Evolutionary conservation across 2,329 filamentous ascomycete species (phyloP), one percentile per base, ranked within the genome.

Genomic region (Pestalotiopsis sp.): DNA sequence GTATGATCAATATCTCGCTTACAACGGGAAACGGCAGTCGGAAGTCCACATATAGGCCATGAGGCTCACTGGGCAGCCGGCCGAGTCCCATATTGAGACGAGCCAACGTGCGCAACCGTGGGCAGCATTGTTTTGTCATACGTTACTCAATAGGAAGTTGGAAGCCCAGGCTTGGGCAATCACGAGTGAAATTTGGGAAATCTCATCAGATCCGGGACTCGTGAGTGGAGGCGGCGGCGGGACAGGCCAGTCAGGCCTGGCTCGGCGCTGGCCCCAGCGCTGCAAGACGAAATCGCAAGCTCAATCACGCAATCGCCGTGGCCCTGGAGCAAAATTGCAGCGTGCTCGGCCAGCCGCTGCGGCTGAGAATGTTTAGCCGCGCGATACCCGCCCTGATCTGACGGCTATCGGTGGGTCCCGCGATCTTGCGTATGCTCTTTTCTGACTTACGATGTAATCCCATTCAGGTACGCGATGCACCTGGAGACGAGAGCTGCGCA

Each of bases 311-410:
- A 27, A 59, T 67, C 65, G 36, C 52, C 6, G 27, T 59, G 36
- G 13, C 38, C 31, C 31, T 4, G 11, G 52, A 39, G 20, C n/a
- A 38, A 39, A 49, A 52, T 52, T 59, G 65, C 23, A 27, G n/a
- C 52, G 20, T 52, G 65, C 65, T 27, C 39, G 17, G 20, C 14
- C 58, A 60, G 65, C 65, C 65, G 65, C 13, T 67, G 65, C 65
- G 65, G 65, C 65, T 67, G 65, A 67, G 25, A 56, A 56, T 59
- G 65, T n/a, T n/a, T 52, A 67, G 58, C 65, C 23, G 65, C 56
- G 65, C 56, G 65, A 41, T 67, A 67, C n/a, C 41, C 41, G 64
- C 36, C 31, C 13, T 23, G 41, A 38, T 17, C 52, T 39, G 56
- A 49, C 65, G 65, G 65, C 56, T 59, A 31, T 67, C 65, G 65